Base-by-base conservation (phyloP, 2,329 filamentous ascomycete species). In the Alternaria conjuncta region DNA sequence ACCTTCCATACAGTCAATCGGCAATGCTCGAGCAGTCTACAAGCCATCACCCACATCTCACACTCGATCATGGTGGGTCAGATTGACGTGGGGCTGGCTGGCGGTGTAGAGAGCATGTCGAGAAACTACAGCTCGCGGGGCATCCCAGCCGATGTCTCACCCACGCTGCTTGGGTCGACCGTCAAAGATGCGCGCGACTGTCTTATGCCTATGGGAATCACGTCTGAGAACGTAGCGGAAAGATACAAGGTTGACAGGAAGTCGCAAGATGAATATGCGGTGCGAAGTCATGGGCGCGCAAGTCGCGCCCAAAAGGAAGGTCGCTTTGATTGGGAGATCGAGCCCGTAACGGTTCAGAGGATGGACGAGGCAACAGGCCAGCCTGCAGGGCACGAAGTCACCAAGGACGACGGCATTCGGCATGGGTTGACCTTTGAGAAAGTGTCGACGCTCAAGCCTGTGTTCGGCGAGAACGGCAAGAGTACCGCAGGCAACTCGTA, bases 201-300 rank as follows among this genome's bases (percentile, higher is more conserved):
- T 85, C 87, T 94, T 86, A 88, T 94, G 86, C 92, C 95, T 65
- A 99, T 99, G 96, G 95, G 96, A n/a, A 96, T 97, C 87, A 98
- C 96, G 2, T 95, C 91, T 62, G 95, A 99, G 85, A 98, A 97
- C 77, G 93, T 99, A 20, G 93, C 91, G 71, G 88, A 89, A 57
- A 94, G 97, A 82, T 98, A 97, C 79, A 87, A 90, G 72, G 89
- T 98, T 75, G 84, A 88, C 6, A 88, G 96, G 65, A 89, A 93
- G 76, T 83, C 84, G 75, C 92, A 98, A 82, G 96, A 99, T 80
- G 85, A 87, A 71, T 98, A 91, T 79, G 93, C 95, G 0, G 92
- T 92, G 15, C 92, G 94, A 83, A 95, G 91, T 58, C 98, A 94
- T 84, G 88, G 88, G 67, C 88, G 94, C 55, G 96, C 95, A 41